Percentiles rank a stretch among this genome's conserved stretches.
These are phyloP conservation scores for Penicillium expansum DNA, from an alignment of 2,329 filamentous ascomycete species.

Conservation along the genomic window DNA sequence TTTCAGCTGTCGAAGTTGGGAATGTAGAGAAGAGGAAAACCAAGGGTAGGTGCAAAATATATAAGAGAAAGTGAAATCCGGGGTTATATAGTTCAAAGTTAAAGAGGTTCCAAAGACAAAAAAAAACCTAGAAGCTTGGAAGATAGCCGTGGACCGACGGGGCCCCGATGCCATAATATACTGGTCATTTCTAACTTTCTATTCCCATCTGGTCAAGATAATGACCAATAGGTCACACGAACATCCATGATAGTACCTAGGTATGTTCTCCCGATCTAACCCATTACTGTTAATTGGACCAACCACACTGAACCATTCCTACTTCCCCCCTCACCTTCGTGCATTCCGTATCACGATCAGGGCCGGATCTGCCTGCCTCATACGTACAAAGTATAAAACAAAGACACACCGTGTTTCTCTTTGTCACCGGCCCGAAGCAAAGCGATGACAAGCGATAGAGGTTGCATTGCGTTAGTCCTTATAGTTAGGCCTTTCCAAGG, in stretches of 20 bases:
- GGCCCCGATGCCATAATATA: slow-evolving; percentile 2
- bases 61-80: neutral
- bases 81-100: neutral
- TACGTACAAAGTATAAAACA: slow-evolving; percentile 1
- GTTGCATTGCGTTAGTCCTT: slow-evolving; percentile 17
- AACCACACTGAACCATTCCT: neutral
- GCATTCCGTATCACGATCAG: slow-evolving; percentile 13
- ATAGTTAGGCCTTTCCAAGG: neutral
- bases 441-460: slow-evolving; percentile 34
- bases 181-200: neutral
- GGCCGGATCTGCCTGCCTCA: slow-evolving; percentile 14
- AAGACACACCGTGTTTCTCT: slow-evolving; percentile 22
- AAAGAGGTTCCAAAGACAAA: slow-evolving; percentile 1
- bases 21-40: neutral
- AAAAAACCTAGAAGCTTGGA: neutral
- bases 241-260: neutral
- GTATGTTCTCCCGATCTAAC: neutral
- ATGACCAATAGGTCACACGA: neutral
- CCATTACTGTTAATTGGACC: slow-evolving; percentile 1
- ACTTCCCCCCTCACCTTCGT: neutral
- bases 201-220: neutral
- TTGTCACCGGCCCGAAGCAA: slow-evolving; percentile 33
- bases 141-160: slow-evolving; percentile 5
- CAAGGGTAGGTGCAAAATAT: neutral
- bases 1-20: neutral